A percentile compares a stretch with the other conserved stretches of the same genome.
Conservation (phyloP, 2,329 filamentous ascomycete genomes). For the Dothideomycetes sp. region DNA sequence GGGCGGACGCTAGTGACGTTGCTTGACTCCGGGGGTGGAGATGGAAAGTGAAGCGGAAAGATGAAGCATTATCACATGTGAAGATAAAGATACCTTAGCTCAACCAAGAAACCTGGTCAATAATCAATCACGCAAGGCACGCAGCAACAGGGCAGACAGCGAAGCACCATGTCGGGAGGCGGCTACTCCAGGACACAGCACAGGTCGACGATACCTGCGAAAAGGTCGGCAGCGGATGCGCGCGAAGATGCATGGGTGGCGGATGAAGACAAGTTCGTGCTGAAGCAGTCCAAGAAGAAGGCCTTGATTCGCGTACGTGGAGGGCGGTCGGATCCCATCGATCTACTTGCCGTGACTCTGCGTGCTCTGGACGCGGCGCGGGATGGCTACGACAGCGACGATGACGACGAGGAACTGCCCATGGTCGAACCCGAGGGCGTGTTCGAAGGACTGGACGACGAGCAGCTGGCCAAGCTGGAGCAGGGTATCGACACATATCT, state of each 20-base stretch:
- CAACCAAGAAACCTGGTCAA: not conserved
- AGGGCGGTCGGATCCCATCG: conserved; percentile 80
- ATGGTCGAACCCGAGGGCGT: conserved; percentile 73
- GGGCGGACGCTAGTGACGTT: not conserved
- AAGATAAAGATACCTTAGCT: no score
- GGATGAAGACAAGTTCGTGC: conserved; percentile 88
- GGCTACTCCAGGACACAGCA: conserved; percentile 12
- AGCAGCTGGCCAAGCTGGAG: conserved; percentile 64
- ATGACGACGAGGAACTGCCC: conserved; percentile 65
- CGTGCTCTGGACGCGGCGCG: conserved; percentile 78
- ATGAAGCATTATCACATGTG: no score
- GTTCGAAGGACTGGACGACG: conserved; percentile 58
- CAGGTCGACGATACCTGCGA: conserved; percentile 25
- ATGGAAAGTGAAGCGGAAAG: not conserved
- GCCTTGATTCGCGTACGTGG: conserved; percentile 89
- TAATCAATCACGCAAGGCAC: not conserved
- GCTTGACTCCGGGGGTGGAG: not conserved
- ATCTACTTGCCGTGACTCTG: conserved; percentile 85
- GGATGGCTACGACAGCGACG: conserved; percentile 71
- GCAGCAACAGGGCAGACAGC: not conserved
- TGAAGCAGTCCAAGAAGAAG: conserved; percentile 97
- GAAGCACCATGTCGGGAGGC: not conserved
- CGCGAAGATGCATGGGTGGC: conserved; percentile 62
- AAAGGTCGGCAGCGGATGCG: conserved; percentile 32
- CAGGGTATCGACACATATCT: conserved; percentile 73